Conservation (phyloP, 1,284 basidiomycete species). For the Ceratobasidium sp. region DNA sequence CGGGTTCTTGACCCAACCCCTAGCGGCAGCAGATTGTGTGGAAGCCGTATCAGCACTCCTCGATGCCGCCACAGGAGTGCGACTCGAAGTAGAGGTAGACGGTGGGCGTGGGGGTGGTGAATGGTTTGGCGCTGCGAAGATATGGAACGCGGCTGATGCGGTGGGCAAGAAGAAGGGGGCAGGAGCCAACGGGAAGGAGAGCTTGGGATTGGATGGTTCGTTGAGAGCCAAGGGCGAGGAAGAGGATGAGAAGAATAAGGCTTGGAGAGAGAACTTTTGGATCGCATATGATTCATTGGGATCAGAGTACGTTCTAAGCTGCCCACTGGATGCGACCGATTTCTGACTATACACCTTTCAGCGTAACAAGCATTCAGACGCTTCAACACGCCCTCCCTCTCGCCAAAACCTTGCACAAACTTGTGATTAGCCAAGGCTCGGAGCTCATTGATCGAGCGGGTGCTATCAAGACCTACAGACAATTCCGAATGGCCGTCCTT, state of each 20-base stretch:
- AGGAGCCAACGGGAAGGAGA: conserved; percentile 32
- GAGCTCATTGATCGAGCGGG: conserved; percentile 95
- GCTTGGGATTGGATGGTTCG: conserved; percentile 27
- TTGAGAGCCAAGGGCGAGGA: conserved; percentile 44
- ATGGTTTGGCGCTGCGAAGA: conserved; percentile 49
- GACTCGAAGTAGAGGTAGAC: conserved; percentile 87
- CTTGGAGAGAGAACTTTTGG: conserved; percentile 93
- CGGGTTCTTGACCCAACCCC: conserved; percentile 87
- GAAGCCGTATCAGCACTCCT: conserved; percentile 91
- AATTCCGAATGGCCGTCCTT: conserved; percentile 91
- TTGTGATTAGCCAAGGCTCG: conserved; percentile 94
- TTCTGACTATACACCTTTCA: conserved; percentile 13
- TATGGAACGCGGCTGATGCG: conserved; percentile 46
- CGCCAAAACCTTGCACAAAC: conserved; percentile 91
- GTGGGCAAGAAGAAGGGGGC: conserved; percentile 34
- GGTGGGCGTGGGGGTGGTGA: conserved; percentile 51
- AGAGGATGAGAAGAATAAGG: conserved; percentile 63
- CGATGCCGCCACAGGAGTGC: conserved; percentile 91
- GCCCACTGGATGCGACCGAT: background rate
- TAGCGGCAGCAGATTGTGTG: conserved; percentile 94
- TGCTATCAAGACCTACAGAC: conserved; percentile 80
- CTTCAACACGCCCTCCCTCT: conserved; percentile 85
- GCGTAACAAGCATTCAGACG: conserved; percentile 70
- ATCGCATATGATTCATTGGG: conserved; percentile 88
- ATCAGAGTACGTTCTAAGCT: conserved; percentile 74